Percentiles rank a stretch among this genome's conserved stretches.
Evolutionary conservation across 768 basidiomycete species (phyloP).

Genomic region (Boletus coccyginus): DNA sequence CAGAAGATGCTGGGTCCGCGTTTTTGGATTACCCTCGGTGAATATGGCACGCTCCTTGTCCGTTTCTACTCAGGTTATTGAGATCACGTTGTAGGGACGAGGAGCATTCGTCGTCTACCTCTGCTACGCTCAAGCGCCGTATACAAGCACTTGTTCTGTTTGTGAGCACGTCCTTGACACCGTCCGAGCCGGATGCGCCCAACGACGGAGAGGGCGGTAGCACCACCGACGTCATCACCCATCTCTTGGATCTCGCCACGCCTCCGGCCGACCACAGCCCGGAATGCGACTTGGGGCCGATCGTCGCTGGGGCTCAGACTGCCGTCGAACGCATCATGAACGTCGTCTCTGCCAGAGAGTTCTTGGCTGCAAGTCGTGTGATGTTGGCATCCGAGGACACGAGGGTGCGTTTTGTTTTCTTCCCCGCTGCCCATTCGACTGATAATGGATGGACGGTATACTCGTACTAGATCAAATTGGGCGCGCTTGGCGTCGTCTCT

Average conservation of each 20-base stretch:
- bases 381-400: constrained; percentile 55
- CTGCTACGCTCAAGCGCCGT: constrained; percentile 51
- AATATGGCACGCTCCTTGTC: neutral
- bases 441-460: neutral
- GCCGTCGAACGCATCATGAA: constrained; percentile 54
- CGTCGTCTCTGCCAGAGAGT: constrained; percentile 69
- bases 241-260: constrained; percentile 48
- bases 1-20: constrained; percentile 36
- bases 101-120: constrained; percentile 47
- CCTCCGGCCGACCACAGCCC: constrained; percentile 28
- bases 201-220: constrained; percentile 19
- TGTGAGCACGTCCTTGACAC: constrained; percentile 51
- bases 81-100: constrained; percentile 46
- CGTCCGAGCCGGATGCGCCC: constrained; percentile 15
- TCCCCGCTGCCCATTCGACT: neutral
- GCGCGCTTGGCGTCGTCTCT: constrained; percentile 67
- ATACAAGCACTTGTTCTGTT: constrained; percentile 69
- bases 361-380: constrained; percentile 53
- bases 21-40: constrained; percentile 62
- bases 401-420: constrained; percentile 40
- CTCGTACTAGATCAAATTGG: constrained; percentile 52
- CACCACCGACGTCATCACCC: constrained; percentile 43
- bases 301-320: constrained; percentile 45
- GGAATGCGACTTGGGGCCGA: constrained; percentile 41
- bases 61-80: neutral